Evolutionary conservation across 73 alveolate genomes (phyloP), one percentile per base, ranked within the genome.

Genomic region (Paramecium octaurelia): DNA sequence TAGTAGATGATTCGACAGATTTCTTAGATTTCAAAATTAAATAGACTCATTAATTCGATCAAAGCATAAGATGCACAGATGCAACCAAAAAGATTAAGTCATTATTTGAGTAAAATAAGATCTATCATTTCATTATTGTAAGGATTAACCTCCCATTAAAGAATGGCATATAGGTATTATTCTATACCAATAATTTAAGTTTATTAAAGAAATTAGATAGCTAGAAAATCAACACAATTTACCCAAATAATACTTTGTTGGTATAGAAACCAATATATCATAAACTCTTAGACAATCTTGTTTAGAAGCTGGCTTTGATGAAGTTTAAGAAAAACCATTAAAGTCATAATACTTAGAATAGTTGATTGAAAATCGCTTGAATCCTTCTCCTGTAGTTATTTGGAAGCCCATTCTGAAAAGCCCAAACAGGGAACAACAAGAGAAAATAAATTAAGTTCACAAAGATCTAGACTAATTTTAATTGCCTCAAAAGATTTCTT

Each of bases 191-290:
- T 38, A 43, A 16, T 31, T 8, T 24, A 1, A 80, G 91, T 80
- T 80, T 21, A 43, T 48, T 27, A 48, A 80, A 21, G 70, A 80
- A 23, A 46, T 80, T 6, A 80, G 91, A 43, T 29, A 27, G 14
- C 38, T 80, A 3, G 91, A 80, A 80, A 24, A 4, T 10, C 14
- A 80, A 46, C 21, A 23, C 21, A 48, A 24, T 44, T 46, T 80
- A 48, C 91, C 91, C n/a, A 23, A 23, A 80, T 46, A 80, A 43
- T 80, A 80, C 27, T 21, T 80, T 21, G 31, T 80, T 23, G 91
- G 57, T 44, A 9, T 42, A 1, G 71, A 21, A 43, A 43, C 46
- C 31, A 64, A 80, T 80, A 23, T 80, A 40, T 38, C 71, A 2
- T 12, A 80, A 44, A n/a, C 24, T 38, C 57, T 80, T 1, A 80